Conservation (phyloP, 139 green algal genomes). For the Mychonastes homosphaera region DNA sequence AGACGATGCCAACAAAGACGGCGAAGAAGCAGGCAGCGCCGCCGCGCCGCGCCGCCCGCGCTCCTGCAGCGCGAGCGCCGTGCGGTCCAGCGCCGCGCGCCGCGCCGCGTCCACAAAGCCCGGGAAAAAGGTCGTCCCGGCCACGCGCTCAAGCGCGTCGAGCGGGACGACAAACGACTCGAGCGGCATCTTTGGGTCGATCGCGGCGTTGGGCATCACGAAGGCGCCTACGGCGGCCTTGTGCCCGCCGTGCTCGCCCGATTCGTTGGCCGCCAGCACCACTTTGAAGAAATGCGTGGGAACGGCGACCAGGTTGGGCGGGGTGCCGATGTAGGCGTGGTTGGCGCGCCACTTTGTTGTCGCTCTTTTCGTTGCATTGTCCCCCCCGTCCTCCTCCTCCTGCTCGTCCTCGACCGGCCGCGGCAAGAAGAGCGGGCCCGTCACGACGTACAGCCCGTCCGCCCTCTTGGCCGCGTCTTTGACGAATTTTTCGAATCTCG, state of each 20-base stretch:
- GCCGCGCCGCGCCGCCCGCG: background rate
- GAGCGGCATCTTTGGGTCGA: constrained; percentile 55
- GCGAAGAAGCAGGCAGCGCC: background rate
- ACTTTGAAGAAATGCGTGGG: constrained; percentile 92
- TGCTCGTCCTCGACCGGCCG: constrained; percentile 6
- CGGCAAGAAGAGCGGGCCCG: constrained; percentile 69
- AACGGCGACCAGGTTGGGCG: constrained; percentile 67
- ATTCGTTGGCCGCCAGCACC: constrained; percentile 27
- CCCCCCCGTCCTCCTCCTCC: constrained; percentile 27
- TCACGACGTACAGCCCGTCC: constrained; percentile 68
- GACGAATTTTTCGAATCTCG: constrained; percentile 81
- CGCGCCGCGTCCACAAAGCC: constrained; percentile 30
- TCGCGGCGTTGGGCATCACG: constrained; percentile 71
- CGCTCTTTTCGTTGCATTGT: constrained; percentile 37
- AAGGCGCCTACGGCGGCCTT: constrained; percentile 56
- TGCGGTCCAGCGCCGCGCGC: constrained; percentile 30
- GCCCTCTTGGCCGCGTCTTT: constrained; percentile 38
- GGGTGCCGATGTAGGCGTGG: constrained; percentile 25
- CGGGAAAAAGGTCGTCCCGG: constrained; percentile 58
- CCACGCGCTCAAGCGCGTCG: constrained; percentile 54
- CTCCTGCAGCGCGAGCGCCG: constrained; percentile 19
- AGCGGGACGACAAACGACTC: constrained; percentile 66
- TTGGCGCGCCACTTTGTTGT: background rate
- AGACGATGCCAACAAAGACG: background rate
- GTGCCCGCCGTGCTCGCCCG: constrained; percentile 8